Base-by-base conservation (phyloP, 805 yeast genomes). In the Candida silvicultrix region DNA sequence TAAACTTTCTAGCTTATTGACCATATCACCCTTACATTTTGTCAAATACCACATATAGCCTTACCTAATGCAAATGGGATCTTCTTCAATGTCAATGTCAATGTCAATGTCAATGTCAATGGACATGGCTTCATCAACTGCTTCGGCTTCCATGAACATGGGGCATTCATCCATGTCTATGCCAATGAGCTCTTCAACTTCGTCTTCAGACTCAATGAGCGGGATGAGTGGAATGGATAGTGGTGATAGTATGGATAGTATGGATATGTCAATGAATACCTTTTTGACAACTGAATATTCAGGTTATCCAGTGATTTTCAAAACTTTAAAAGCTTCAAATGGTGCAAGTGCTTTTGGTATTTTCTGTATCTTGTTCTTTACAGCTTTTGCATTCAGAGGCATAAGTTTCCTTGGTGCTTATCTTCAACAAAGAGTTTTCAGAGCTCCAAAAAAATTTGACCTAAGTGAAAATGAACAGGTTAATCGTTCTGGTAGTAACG, bases 341-440 rank as follows among this genome's bases (percentile, higher is more conserved):
- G 75, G 75, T 22, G 89, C 73, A 10, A 73, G 75, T 44, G 89
- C 87, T 0, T 85, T 85, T 61, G 95, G 92, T 21, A 83, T 85
- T 15, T 85, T 85, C 57, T 65, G 80, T 32, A 65, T 81, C 14
- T 59, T 85, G 20, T 77, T 85, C 58, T 75, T 75, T 23, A 66
- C 77, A 2, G 81, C 82, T 0, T 76, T 85, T 56, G 66, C 74
- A 34, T 71, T 81, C 48, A 75, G 85, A 58, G 83, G 85, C 2
- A 45, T 81, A 7, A 73, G 76, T 39, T 84, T 83, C 59, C 51
- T 74, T 19, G 73, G 79, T 47, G 74, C 81, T 55, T 85, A 83
- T 57, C 57, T 85, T 47, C 92, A 85, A 57, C 84, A 80, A 50
- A 74, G 68, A 49, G 83, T 85, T 42, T 85, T 60, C 19, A 19